Conservation (phyloP, 2,329 filamentous ascomycete species). For the Meredithiella fracta region DNA sequence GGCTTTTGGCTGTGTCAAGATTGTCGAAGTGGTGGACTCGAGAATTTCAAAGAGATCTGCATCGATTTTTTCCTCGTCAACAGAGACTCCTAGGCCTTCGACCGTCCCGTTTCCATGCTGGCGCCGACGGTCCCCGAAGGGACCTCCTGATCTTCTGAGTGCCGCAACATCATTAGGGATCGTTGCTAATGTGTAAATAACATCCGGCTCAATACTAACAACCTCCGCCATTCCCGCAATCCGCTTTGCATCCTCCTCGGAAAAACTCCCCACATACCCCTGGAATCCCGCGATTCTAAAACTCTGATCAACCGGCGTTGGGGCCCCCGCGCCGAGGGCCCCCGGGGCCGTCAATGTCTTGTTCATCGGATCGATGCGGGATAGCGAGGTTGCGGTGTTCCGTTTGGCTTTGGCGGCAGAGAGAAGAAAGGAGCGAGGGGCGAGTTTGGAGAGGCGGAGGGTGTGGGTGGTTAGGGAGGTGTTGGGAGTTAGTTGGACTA, state of each 20-base stretch:
- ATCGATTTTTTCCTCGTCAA: no score
- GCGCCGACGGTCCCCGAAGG: no score
- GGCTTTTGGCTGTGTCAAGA: conserved; percentile 19
- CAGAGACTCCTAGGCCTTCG: no score
- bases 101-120: no score
- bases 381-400: background rate
- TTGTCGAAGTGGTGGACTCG: background rate
- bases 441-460: background rate
- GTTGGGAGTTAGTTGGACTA: background rate
- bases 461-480: background rate
- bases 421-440: background rate
- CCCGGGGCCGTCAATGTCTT: no score
- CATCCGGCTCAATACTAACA: conserved; percentile 6
- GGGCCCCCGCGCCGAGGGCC: no score
- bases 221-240: conserved; percentile 14
- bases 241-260: conserved; percentile 11
- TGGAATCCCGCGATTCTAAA: conserved; percentile 9
- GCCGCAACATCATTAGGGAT: background rate
- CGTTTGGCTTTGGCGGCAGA: background rate
- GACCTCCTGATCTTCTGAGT: no score
- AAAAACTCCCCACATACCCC: conserved; percentile 15
- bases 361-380: background rate
- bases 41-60: no score
- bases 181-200: conserved; percentile 2
- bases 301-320: background rate